Evolutionary conservation across 78 protist species (phyloP).

Genomic region (Planoprotostelium fungivorum): DNA sequence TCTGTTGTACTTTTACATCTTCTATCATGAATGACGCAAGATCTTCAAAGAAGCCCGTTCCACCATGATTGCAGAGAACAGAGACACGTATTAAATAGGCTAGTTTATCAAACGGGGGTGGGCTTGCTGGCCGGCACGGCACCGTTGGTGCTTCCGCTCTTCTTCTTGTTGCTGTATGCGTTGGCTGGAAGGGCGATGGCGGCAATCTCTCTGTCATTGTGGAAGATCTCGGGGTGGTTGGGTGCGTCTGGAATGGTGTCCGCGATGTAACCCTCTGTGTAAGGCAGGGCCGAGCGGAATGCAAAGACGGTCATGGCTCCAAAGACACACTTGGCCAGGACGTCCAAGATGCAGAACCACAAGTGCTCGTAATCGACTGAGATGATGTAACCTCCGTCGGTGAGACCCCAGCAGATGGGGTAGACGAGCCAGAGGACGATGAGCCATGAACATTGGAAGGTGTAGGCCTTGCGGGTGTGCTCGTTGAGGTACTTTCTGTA

Average conservation of each 20-base stretch:
- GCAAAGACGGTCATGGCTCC: not conserved
- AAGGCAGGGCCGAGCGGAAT: not conserved
- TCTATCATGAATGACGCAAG: too few species aligned
- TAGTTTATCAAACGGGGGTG: too few species aligned
- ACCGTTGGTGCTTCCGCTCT: not conserved
- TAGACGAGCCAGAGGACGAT: not conserved
- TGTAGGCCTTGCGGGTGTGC: not conserved
- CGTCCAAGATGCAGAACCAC: not conserved
- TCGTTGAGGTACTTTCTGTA: not conserved
- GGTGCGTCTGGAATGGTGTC: not conserved
- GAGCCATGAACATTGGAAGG: not conserved
- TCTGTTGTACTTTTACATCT: too few species aligned
- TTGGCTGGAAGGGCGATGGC: not conserved
- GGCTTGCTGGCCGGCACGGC: too few species aligned
- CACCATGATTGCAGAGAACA: too few species aligned
- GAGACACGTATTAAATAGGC: too few species aligned
- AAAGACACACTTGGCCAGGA: not conserved
- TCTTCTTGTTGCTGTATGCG: not conserved
- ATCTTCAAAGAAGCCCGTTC: too few species aligned
- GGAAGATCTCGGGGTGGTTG: not conserved
- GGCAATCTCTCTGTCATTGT: not conserved
- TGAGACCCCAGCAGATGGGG: conserved; percentile 2
- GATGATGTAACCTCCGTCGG: not conserved
- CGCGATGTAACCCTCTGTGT: not conserved
- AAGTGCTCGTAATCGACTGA: not conserved